Evolutionary conservation across 2,329 filamentous ascomycete species (phyloP).

Genomic region (Ceratocystis huliohia): DNA sequence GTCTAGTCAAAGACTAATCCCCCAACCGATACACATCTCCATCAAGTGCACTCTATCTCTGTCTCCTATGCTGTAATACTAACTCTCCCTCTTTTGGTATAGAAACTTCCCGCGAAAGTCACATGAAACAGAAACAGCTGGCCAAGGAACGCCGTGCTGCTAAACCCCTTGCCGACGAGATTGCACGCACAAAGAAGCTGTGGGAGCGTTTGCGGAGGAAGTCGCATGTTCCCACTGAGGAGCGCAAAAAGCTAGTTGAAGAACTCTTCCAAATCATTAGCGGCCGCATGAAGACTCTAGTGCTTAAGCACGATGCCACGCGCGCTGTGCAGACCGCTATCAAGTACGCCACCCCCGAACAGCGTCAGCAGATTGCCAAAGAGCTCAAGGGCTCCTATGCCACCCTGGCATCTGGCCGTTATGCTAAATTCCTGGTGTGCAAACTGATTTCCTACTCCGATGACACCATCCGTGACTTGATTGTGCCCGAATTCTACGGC

Average conservation of each 20-base stretch:
- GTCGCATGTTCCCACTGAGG: conserved; percentile 80
- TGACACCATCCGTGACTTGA: conserved; percentile 69
- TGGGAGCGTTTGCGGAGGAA: conserved; percentile 92
- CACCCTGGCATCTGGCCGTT: conserved; percentile 81
- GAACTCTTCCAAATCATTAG: conserved; percentile 89
- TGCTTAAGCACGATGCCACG: conserved; percentile 97
- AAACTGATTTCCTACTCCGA: conserved; percentile 93
- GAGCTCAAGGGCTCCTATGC: conserved; percentile 79
- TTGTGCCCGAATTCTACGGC: conserved; percentile 91
- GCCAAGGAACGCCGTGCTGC: conserved; percentile 79
- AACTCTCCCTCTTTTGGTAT: conserved; percentile 28
- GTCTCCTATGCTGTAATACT: neutral
- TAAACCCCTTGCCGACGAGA: conserved; percentile 83
- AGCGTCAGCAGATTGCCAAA: conserved; percentile 71
- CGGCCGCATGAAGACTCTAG: conserved; percentile 83
- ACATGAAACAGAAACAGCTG: conserved; percentile 83
- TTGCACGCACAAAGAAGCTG: conserved; percentile 83
- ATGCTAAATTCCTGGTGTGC: conserved; percentile 93
- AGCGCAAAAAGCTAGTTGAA: conserved; percentile 72
- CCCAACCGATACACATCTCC: neutral
- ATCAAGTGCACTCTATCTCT: neutral
- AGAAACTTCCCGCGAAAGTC: conserved; percentile 68
- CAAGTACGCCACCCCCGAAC: conserved; percentile 80
- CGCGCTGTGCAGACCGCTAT: conserved; percentile 90
- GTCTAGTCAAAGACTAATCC: neutral